Evolutionary conservation across 106 monocot genomes (phyloP), one percentile per base, ranked within the genome.

Genomic region (Narthecium ossifragum): DNA sequence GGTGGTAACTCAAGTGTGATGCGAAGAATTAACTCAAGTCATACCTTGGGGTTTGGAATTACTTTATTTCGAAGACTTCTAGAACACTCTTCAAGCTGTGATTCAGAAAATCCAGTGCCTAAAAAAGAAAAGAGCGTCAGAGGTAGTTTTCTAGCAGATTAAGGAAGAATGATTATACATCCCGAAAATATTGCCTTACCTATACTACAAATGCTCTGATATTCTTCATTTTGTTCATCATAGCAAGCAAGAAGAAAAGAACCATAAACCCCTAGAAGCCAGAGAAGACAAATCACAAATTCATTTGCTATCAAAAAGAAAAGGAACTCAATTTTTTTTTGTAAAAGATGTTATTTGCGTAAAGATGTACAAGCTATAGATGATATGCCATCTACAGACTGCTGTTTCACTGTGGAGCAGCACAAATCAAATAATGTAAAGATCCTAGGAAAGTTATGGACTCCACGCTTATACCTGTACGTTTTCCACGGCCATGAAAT

Each of bases 241-340:
- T 96, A 96, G 41, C 94, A 96, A 52, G 94, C 94, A 68, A 96
- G 90, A 68, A 96, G 82, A 72, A 96, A 96, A 47, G 94, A 86
- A 51, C 94, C 94, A 84, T 81, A 96, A 53, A 83, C 90, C 34
- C 94, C 94, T 96, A 36, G 30, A 54, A 51, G 38, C 58, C 18
- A 23, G 34, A 24, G 39, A 43, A 32, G 29, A 26, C 12, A 68
- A 55, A 34, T 53, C 34, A 64, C 30, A 6, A 64, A 51, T 21
- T 4, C 0, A 41, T 22, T 55, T 34, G 31, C 13, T 25, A 30
- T 17, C 4, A 26, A 39, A 31, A 61, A 45, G 43, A 11, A 13
- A 3, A 43, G 0, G 4, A n/a, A n/a, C n/a, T n/a, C n/a, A n/a
- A n/a, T n/a, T n/a, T n/a, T n/a, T n/a, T n/a, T n/a, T n/a, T n/a